Conservation (phyloP, 1,284 basidiomycete species). For the Chiua sp. region DNA sequence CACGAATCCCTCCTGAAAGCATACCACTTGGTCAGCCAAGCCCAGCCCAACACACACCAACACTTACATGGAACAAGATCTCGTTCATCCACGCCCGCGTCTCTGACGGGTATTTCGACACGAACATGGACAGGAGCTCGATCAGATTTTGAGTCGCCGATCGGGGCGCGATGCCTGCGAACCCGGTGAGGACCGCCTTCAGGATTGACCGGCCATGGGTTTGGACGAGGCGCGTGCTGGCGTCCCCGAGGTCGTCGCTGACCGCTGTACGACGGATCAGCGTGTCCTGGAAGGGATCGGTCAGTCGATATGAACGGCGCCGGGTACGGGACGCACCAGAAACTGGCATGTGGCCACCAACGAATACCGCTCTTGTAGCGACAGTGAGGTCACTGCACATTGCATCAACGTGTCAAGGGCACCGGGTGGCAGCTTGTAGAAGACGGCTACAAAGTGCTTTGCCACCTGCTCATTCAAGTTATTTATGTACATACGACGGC, state of each 20-base stretch:
- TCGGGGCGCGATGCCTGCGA: constrained; percentile 82
- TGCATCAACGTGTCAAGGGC: constrained; percentile 75
- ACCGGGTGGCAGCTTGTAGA: constrained; percentile 71
- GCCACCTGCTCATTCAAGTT: constrained; percentile 54
- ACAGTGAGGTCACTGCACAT: constrained; percentile 72
- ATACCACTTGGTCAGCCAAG: background rate
- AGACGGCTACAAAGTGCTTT: constrained; percentile 72
- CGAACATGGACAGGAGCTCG: constrained; percentile 73
- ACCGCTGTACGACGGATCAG: constrained; percentile 67
- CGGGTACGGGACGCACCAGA: constrained; percentile 55
- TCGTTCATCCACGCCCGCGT: constrained; percentile 73
- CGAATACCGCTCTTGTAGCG: constrained; percentile 87
- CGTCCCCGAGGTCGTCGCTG: constrained; percentile 55
- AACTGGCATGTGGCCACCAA: constrained; percentile 84
- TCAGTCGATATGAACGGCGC: constrained; percentile 1
- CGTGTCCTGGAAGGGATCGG: constrained; percentile 48
- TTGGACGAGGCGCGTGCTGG: constrained; percentile 56
- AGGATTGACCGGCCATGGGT: constrained; percentile 74
- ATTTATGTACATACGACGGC: constrained; percentile 2
- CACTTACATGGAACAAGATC: constrained; percentile 70
- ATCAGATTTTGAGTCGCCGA: constrained; percentile 85
- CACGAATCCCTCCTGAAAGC: constrained; percentile 62
- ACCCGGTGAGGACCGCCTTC: constrained; percentile 73
- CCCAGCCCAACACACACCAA: constrained; percentile 4
- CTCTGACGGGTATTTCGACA: constrained; percentile 58